phyloP scores from a whole-genome alignment of 1,284 basidiomycete species.

The Trichosporon sp. region DNA sequence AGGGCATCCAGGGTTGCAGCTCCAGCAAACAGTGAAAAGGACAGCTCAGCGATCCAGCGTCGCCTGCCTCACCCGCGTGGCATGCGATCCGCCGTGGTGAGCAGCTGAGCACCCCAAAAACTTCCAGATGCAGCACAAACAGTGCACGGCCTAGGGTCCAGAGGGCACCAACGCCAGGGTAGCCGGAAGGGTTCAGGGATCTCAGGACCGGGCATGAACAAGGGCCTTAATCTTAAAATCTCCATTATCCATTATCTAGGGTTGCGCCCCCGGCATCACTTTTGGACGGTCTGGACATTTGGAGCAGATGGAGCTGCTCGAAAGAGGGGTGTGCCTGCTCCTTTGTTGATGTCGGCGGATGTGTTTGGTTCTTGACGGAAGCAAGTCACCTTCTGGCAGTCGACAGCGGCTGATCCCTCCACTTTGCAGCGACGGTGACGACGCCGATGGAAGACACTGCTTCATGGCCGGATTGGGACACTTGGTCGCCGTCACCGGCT shows the following conservation, averaged over 20 bases:
- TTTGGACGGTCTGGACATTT: neutral
- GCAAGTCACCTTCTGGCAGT: too few species aligned
- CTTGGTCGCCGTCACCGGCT: too few species aligned
- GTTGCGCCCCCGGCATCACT: neutral
- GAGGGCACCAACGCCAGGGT: neutral
- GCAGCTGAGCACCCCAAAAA: neutral
- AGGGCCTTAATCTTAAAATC: constrained; percentile 2
- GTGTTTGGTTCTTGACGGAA: neutral
- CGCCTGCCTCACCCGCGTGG: too few species aligned
- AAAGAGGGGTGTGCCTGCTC: neutral
- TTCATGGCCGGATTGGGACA: too few species aligned
- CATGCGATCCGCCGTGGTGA: neutral
- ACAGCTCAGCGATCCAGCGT: neutral
- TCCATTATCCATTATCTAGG: neutral
- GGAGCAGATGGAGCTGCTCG: neutral
- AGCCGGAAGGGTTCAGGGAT: neutral
- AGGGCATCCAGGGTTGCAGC: neutral
- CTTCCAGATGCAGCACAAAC: neutral
- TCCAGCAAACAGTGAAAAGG: neutral
- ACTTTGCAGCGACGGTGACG: too few species aligned
- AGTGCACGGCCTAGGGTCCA: neutral
- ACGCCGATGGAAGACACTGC: too few species aligned
- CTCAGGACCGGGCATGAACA: neutral
- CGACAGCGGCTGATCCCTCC: too few species aligned
- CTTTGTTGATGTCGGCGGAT: neutral